These are phyloP conservation scores for Phaffomyces thermotolerans DNA, from an alignment of 805 yeast species.

Conservation along the genomic window DNA sequence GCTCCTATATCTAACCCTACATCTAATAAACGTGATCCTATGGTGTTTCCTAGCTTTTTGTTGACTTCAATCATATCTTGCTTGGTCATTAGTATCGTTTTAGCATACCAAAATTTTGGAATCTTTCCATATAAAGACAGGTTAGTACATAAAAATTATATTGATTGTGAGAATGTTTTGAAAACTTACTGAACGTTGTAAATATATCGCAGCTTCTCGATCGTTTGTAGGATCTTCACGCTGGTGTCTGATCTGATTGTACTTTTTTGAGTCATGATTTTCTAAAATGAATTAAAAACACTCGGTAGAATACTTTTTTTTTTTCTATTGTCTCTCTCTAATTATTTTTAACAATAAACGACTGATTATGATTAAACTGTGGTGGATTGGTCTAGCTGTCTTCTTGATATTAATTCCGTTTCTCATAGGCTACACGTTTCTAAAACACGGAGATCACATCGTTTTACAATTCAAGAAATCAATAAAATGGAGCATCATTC, in stretches of 20 bases:
- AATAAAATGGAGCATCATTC: neutral
- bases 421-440: too few relatives aligned
- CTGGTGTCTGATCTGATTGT: neutral
- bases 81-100: constrained; percentile 11
- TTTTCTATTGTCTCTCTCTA: too few relatives aligned
- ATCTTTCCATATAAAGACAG: too few relatives aligned
- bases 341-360: too few relatives aligned
- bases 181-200: constrained; percentile 1
- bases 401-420: too few relatives aligned
- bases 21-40: neutral
- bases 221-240: neutral
- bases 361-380: too few relatives aligned
- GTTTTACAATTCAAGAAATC: neutral
- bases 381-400: too few relatives aligned
- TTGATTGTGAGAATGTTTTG: neutral
- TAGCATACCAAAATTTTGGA: constrained; percentile 19
- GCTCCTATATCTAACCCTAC: neutral
- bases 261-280: neutral
- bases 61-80: constrained; percentile 20
- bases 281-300: neutral
- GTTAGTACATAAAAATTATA: too few relatives aligned
- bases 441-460: neutral
- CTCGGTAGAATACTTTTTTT: too few relatives aligned
- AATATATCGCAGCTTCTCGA: constrained; percentile 3
- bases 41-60: constrained; percentile 12